Base-by-base conservation (phyloP, 805 yeast species). In the Danielia oregonensis region DNA sequence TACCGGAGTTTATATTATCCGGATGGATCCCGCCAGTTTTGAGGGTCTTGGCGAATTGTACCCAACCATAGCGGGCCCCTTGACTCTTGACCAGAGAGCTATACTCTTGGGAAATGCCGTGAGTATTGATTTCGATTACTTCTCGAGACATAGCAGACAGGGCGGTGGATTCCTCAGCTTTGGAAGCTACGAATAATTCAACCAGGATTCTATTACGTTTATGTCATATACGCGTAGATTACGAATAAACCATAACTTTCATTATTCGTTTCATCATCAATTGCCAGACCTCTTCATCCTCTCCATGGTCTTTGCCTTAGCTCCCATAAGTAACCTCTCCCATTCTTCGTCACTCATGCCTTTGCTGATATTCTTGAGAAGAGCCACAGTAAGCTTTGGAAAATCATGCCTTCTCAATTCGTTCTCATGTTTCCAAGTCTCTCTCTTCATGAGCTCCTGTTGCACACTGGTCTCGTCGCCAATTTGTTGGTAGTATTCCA, bases 81-180 rank as follows among this genome's bases (percentile, higher is more conserved):
- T 93, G 59, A 74, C 81, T 4, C 61, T 87, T 27, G 94, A 84
- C 54, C 85, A 93, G 58, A 75, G 95, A 46, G 96, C 96, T 0
- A 78, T 88, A 1, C 52, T 93, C 57, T 66, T 93, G 36, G 95
- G 87, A 0, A 85, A 83, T 41, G 95, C 97, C 0, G 82, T 93
- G 2, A 83, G 95, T 39, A 82, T 93, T 40, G 98, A 93, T 59
- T 93, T 87, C 59, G 98, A 93, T 61, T 93, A 89, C 63, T 93
- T 93, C 60, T 86, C 96, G n/a, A 74, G 97, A 56, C 97, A 89
- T 56, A 80, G 91, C 13, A 49, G 71, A 30, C 70, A 79, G 24
- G 70, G 72, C 15, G 66, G 65, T 5, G 61, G 62, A 1, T 74
- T 80, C 11, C 47, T 72, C 36, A 45, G 56, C 21, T 58, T 63